Evolutionary conservation across 2,329 filamentous ascomycete genomes (phyloP), one percentile per base, ranked within the genome.

Genomic region (Trichoderma sp.): DNA sequence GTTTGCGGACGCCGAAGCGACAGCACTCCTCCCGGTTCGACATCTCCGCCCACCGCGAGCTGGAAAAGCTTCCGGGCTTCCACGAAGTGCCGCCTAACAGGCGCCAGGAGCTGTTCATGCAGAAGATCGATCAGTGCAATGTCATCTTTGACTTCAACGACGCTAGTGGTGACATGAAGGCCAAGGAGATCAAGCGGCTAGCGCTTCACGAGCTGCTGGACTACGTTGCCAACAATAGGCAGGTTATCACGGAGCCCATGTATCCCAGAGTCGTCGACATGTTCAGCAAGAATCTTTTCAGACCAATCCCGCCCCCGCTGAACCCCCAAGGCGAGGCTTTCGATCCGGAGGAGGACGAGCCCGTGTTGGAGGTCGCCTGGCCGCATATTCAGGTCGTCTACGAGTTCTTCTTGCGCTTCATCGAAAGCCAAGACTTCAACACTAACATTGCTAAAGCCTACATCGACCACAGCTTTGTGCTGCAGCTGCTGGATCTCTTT

Each of bases 61-160:
- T 99, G 58, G 95, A 99, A 78, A 99, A 99, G 80, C 83, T 99
- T 26, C 94, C 95, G 1, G 95, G 95, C 43, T 99, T 99, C 78
- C 95, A 99, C 74, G 95, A 99, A 78, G 95, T 98, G 28, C 91
- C 94, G 12, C 95, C 95, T 17, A 96, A 96, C 76, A 88, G 94
- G 68, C 88, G 95, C 68, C 93, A 97, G 79, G 94, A 98, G 72
- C 86, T 99, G 19, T 99, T 99, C 80, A 97, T 99, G 93, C 93
- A 98, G 76, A 99, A 99, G 84, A 95, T 99, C 72, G 95, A 98
- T 74, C 95, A 99, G 78, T 99, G 95, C 83, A 99, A 99, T 76
- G 96, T 99, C 81, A 99, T 99, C 73, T 99, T 99, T 76, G 95
- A 99, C 80, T 99, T 99, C 81, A 99, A 98, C 76, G 95, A 99